phyloP scores from a whole-genome alignment of 495 filamentous ascomycete genomes.

The Neohortaea acidophila region DNA sequence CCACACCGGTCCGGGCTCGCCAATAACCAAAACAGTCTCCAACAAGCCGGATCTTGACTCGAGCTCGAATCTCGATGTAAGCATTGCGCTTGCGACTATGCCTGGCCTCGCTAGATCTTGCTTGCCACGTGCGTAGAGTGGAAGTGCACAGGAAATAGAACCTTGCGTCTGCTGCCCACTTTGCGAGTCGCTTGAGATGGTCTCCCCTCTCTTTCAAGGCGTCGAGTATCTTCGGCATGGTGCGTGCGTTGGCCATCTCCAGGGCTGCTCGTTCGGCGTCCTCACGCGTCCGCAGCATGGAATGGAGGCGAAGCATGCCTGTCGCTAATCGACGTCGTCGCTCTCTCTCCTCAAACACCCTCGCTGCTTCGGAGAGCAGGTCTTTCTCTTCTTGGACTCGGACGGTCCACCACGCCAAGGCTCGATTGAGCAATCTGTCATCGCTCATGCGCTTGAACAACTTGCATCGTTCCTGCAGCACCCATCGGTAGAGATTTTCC shows the following conservation, averaged over 20 bases:
- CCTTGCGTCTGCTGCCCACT: conserved; percentile 38
- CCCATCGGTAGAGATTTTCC: conserved; percentile 49
- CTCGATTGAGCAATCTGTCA: conserved; percentile 33
- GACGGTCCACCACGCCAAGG: conserved; percentile 17
- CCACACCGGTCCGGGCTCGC: not conserved
- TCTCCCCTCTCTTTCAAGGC: conserved; percentile 33
- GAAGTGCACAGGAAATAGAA: conserved; percentile 45
- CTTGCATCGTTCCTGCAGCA: conserved; percentile 38
- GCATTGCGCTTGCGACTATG: conserved; percentile 42
- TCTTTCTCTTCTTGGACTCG: conserved; percentile 15
- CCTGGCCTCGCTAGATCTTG: conserved; percentile 34
- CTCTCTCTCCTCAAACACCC: conserved; percentile 11
- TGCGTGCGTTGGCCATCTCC: conserved; percentile 5
- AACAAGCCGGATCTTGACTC: conserved; percentile 33
- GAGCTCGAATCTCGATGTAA: conserved; percentile 43
- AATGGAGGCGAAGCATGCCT: conserved; percentile 16
- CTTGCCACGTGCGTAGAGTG: conserved; percentile 41
- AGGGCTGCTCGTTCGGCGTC: conserved; percentile 15
- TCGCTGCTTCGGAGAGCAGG: conserved; percentile 15
- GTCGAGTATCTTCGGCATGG: conserved; percentile 25
- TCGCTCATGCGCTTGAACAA: conserved; percentile 40
- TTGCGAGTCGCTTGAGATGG: conserved; percentile 35
- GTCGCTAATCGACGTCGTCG: conserved; percentile 4
- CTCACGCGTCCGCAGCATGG: conserved; percentile 10
- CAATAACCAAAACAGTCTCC: not conserved